These are phyloP conservation scores for Russula sp. DNA, from an alignment of 768 basidiomycete species.

Conservation along the genomic window DNA sequence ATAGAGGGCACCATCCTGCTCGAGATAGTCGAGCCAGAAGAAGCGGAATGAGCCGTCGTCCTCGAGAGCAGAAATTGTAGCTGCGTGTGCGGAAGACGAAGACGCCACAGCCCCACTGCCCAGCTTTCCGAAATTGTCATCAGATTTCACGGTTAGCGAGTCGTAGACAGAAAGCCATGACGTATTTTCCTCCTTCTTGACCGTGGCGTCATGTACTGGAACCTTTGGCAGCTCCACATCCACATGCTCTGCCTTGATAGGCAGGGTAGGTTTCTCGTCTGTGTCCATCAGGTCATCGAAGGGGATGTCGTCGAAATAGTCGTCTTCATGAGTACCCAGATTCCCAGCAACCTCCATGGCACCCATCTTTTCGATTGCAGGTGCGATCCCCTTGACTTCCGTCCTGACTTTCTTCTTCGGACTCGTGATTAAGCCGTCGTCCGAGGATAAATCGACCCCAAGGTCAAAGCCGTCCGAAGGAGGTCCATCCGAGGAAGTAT, in stretches of 20 bases:
- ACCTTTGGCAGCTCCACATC: conserved; percentile 32
- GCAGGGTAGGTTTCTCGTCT: conserved; percentile 52
- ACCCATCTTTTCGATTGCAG: conserved; percentile 56
- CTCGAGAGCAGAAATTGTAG: conserved; percentile 63
- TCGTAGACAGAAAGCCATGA: conserved; percentile 77
- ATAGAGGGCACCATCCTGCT: conserved; percentile 78
- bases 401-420: conserved; percentile 66
- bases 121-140: conserved; percentile 58
- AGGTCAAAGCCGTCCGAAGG: conserved; percentile 34
- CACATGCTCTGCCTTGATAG: conserved; percentile 34
- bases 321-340: conserved; percentile 33
- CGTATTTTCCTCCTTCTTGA: conserved; percentile 50
- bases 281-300: conserved; percentile 59
- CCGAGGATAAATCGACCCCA: conserved; percentile 40
- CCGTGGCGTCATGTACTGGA: conserved; percentile 30
- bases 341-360: conserved; percentile 55
- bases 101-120: conserved; percentile 31
- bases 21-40: conserved; percentile 96
- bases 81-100: conserved; percentile 38
- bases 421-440: conserved; percentile 62
- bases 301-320: conserved; percentile 53
- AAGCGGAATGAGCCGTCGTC: conserved; percentile 82
- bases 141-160: conserved; percentile 57
- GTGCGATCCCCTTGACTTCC: conserved; percentile 45
- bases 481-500: conserved; percentile 36